These are phyloP conservation scores for Gremmenia infestans DNA, from an alignment of 2,329 filamentous ascomycete genomes.

Conservation along the genomic window DNA sequence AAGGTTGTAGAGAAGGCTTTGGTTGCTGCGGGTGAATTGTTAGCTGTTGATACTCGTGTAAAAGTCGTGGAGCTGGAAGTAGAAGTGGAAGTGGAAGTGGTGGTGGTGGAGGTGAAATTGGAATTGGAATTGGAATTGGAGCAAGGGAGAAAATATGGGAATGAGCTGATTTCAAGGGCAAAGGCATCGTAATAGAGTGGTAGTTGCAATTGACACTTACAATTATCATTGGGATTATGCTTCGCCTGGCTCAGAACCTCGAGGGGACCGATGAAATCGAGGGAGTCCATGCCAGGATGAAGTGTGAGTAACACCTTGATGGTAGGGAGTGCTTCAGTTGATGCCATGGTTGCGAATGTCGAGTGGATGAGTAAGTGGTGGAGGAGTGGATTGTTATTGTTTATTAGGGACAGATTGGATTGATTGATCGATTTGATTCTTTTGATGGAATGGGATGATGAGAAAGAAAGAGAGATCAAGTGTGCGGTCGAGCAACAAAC, in stretches of 20 bases:
- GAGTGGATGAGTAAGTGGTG: too few relatives aligned
- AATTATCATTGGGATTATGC: conserved; percentile 48
- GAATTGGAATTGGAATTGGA: not conserved
- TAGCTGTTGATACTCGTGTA: not conserved
- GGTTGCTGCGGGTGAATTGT: conserved; percentile 18
- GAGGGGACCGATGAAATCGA: conserved; percentile 53
- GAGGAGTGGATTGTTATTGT: too few relatives aligned
- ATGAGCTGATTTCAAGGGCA: not conserved
- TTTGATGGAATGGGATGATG: too few relatives aligned
- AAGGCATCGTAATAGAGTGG: not conserved
- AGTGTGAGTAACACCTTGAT: conserved; percentile 58
- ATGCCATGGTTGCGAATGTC: conserved; percentile 29
- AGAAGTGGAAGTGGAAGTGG: not conserved
- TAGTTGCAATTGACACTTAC: conserved; percentile 32
- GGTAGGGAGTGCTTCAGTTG: conserved; percentile 26
- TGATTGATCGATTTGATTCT: too few relatives aligned
- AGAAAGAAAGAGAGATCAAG: too few relatives aligned
- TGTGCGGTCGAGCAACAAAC: too few relatives aligned
- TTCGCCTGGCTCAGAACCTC: conserved; percentile 51
- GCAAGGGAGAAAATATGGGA: conserved; percentile 3
- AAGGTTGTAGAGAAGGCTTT: conserved; percentile 27
- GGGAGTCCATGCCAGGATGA: conserved; percentile 48
- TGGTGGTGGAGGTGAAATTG: not conserved
- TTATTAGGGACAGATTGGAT: too few relatives aligned
- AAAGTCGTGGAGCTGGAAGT: not conserved